phyloP scores from a whole-genome alignment of 495 filamentous ascomycete species.

The Penicillium cinerascens region DNA sequence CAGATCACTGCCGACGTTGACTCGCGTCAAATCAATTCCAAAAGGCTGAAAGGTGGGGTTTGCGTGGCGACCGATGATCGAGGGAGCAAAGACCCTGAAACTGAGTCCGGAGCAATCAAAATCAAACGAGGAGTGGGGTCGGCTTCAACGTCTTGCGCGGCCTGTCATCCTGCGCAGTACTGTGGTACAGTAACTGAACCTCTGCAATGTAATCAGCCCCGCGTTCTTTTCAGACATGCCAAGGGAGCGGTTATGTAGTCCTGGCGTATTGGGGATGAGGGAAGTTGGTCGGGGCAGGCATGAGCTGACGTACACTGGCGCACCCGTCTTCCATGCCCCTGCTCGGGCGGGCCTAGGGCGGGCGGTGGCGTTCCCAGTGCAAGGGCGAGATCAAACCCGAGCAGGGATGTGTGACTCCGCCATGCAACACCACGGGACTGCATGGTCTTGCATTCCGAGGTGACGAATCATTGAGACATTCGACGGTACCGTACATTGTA shows the following conservation, averaged over 20 bases:
- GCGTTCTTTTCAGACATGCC: background rate
- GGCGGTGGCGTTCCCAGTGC: constrained; percentile 11
- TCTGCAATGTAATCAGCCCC: background rate
- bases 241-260: background rate
- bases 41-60: constrained; percentile 20
- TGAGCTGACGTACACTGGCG: constrained; percentile 23
- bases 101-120: background rate
- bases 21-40: constrained; percentile 6
- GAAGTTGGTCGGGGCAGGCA: constrained; percentile 3
- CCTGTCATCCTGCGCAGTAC: background rate
- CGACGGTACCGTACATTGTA: background rate
- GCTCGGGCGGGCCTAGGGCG: constrained; percentile 10
- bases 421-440: constrained; percentile 9
- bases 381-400: constrained; percentile 14
- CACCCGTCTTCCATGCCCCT: constrained; percentile 4
- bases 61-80: constrained; percentile 12
- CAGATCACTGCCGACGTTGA: constrained; percentile 5
- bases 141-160: background rate
- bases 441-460: constrained; percentile 14
- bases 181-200: background rate
- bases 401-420: background rate
- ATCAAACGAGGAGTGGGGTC: background rate
- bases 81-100: constrained; percentile 9
- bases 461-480: constrained; percentile 22
- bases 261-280: constrained; percentile 10